Evolutionary conservation across 495 filamentous ascomycete genomes (phyloP).

Genomic region (Aspergillus indologenus): DNA sequence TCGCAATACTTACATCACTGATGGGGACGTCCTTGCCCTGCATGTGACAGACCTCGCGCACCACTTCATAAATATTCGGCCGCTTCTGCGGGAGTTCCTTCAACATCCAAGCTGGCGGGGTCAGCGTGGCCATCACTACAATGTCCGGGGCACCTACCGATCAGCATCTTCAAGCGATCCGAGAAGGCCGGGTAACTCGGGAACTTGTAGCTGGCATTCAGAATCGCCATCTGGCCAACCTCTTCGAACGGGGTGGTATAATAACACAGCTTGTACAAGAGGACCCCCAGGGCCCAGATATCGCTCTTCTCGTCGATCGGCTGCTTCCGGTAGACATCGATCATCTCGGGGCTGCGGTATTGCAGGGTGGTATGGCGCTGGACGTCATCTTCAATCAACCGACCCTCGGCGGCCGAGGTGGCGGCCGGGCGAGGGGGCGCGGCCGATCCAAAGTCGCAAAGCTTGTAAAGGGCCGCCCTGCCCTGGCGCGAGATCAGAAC

Average conservation of each 20-base stretch:
- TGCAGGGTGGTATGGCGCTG: slow-evolving; percentile 96
- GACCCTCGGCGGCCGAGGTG: slow-evolving; percentile 78
- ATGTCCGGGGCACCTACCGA: slow-evolving; percentile 57
- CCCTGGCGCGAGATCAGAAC: slow-evolving; percentile 77
- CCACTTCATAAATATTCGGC: slow-evolving; percentile 91
- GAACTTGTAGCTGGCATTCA: slow-evolving; percentile 94
- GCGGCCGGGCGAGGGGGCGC: slow-evolving; percentile 81
- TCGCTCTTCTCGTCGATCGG: slow-evolving; percentile 99
- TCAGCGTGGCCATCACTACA: slow-evolving; percentile 10
- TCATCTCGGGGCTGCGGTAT: slow-evolving; percentile 97
- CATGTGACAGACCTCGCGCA: slow-evolving; percentile 83
- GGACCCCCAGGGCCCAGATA: slow-evolving; percentile 94
- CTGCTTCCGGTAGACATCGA: slow-evolving; percentile 93
- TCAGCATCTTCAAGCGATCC: slow-evolving; percentile 83
- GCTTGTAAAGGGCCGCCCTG: slow-evolving; percentile 70
- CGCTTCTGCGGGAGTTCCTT: slow-evolving; percentile 76
- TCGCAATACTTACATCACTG: slow-evolving; percentile 67
- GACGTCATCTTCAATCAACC: slow-evolving; percentile 92
- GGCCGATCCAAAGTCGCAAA: slow-evolving; percentile 96
- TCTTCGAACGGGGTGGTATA: slow-evolving; percentile 99
- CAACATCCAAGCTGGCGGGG: slow-evolving; percentile 76
- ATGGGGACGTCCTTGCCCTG: slow-evolving; percentile 86
- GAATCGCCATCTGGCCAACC: slow-evolving; percentile 94
- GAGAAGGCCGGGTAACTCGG: slow-evolving; percentile 86
- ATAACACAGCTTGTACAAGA: slow-evolving; percentile 98